These are phyloP conservation scores for Beauveria sp. DNA, from an alignment of 2,329 filamentous ascomycete species.

Conservation along the genomic window DNA sequence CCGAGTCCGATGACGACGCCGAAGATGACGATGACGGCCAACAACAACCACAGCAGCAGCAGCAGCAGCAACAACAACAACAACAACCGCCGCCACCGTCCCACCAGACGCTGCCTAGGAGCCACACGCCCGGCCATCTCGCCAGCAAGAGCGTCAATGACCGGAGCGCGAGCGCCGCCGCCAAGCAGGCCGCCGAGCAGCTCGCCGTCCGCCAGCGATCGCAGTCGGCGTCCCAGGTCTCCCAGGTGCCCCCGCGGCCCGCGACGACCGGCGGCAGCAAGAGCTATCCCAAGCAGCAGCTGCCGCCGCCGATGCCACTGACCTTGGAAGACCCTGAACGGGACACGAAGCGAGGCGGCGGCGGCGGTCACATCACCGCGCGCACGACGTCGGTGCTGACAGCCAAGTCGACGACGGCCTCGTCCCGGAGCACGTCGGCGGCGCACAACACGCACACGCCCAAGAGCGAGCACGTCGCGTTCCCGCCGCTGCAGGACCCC, in stretches of 20 bases:
- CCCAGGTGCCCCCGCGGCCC: conserved; percentile 23
- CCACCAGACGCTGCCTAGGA: conserved; percentile 36
- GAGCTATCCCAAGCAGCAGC: conserved; percentile 17
- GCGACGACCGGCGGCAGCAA: conserved; percentile 17
- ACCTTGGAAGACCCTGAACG: conserved; percentile 19
- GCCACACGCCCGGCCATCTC: conserved; percentile 55
- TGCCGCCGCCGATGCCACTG: conserved; percentile 16
- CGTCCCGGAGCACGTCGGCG: conserved; percentile 13
- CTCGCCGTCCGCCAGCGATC: conserved; percentile 46
- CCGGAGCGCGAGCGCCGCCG: conserved; percentile 33
- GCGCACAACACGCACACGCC: conserved; percentile 21
- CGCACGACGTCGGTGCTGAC: conserved; percentile 9
- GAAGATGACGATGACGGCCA: conserved; percentile 25
- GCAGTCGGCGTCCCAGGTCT: conserved; percentile 37
- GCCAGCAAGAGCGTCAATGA: conserved; percentile 47
- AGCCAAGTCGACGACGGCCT: conserved; percentile 18
- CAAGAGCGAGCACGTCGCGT: conserved; percentile 37
- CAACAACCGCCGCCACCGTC: conserved; percentile 20
- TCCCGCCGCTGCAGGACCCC: conserved; percentile 50
- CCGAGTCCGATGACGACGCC: conserved; percentile 26
- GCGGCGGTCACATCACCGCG: neutral
- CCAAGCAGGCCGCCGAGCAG: conserved; percentile 36
- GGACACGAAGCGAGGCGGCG: conserved; percentile 7
- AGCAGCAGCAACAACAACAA: conserved; percentile 23
- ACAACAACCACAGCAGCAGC: conserved; percentile 22